Evolutionary conservation across 768 basidiomycete species (phyloP), one percentile per base, ranked within the genome.

Genomic region (Steccherinum ochraceum): DNA sequence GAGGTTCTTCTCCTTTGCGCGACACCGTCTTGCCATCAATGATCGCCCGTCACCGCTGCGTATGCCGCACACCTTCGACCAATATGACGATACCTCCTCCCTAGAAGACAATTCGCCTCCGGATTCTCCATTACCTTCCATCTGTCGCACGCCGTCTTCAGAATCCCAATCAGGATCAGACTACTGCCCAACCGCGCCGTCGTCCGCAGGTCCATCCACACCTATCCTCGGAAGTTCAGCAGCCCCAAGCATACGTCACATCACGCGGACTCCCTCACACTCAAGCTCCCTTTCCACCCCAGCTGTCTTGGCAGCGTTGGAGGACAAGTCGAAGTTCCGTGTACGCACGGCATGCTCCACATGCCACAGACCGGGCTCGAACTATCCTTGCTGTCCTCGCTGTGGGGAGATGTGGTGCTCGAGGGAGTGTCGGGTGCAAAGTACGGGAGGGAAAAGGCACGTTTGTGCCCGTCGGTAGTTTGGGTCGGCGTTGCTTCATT

Each of bases 381-480:
- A 66, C 51, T 67, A 62, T 52, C 65, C 67, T 13, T 61, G 59
- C 48, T 68, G 67, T 52, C 65, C 65, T 12, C 47, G 58, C 27
- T 67, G 65, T 52, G 61, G 61, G 2, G 63, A 62, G 49, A 64
- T 65, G 58, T 68, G 67, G 67, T 68, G 67, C 52, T 56, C 51
- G 26, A n/a, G 51, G 19, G 54, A 52, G 26, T 56, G 47, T 35
- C 30, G 54, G 12, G 26, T 49, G 18, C 3, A 21, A 4, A 50
- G 40, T 12, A 35, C 39, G 12, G 42, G 41, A 7, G 43, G 46
- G 12, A 48, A 44, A n/a, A 51, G 35, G 40, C 54, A 55, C 23
- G 30, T 40, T n/a, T 55, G 54, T 35, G 35, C 30, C 7, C 7
- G 30, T 16, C 7, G 16, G 30, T 35, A 35, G 30, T 7, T 35